Evolutionary conservation across 1,139 yeast genomes (phyloP).

Genomic region (Nakaseomyces glabratus): DNA sequence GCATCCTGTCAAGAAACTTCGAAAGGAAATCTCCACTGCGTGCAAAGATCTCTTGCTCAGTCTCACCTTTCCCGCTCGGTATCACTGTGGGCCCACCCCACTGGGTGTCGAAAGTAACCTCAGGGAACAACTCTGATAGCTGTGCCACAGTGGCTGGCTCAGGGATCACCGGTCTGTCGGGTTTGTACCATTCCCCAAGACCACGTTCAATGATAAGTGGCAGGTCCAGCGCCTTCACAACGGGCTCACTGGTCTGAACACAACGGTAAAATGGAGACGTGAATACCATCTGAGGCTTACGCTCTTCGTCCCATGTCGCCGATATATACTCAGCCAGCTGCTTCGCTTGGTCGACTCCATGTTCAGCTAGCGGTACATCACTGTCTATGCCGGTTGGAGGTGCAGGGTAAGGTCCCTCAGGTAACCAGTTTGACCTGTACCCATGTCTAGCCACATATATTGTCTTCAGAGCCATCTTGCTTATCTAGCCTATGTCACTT

Average conservation of each 20-base stretch:
- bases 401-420: conserved; percentile 59
- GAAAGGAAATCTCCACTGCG: conserved; percentile 47
- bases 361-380: conserved; percentile 71
- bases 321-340: conserved; percentile 51
- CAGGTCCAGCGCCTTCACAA: conserved; percentile 47
- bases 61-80: conserved; percentile 60
- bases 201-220: conserved; percentile 64
- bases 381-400: conserved; percentile 75
- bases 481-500: too few species aligned
- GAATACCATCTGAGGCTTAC: conserved; percentile 54
- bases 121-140: conserved; percentile 44
- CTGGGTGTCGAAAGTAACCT: conserved; percentile 34
- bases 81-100: conserved; percentile 39
- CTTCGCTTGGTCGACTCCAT: conserved; percentile 71
- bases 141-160: conserved; percentile 47
- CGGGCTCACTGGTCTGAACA: conserved; percentile 67
- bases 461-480: conserved; percentile 31
- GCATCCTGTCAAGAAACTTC: conserved; percentile 44
- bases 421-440: conserved; percentile 72
- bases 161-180: conserved; percentile 45
- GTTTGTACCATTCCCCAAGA: conserved; percentile 62
- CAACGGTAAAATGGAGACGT: conserved; percentile 88
- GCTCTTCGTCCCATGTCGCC: conserved; percentile 32
- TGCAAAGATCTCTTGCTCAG: conserved; percentile 49
- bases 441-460: conserved; percentile 53